Evolutionary conservation across 371 early-diverging fungal species (phyloP), one percentile per base, ranked within the genome.

Genomic region (Mucor racemosus): DNA sequence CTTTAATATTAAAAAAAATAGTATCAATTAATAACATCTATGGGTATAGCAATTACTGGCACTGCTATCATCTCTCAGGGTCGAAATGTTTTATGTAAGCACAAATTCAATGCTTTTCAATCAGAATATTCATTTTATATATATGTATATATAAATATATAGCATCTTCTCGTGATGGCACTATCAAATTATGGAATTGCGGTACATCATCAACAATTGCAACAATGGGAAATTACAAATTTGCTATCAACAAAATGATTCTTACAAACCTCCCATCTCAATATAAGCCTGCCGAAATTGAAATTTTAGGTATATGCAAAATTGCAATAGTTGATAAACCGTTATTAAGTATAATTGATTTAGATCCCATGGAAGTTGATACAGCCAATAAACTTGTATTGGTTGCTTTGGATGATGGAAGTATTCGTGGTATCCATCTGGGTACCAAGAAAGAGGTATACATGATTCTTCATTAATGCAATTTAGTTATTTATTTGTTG

Each of bases 151-250:
- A 9, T 9, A 6, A 6, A 4, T 36, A 4, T 36, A 31, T 31
- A 85, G 87, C 86, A 10, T 87, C 86, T 5, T 85, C 87, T 9
- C 77, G 78, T 33, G 87, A 87, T 62, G 87, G 87, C 6, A 80
- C 82, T 4, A 73, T 85, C 17, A 78, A 78, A 40, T 71, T 87
- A 58, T 87, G 87, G 87, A 82, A 87, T 50, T 85, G 86, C 64
- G 84, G 87, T 78, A 72, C 68, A 5, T 64, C 68, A 0, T 35
- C 77, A 4, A 77, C 79, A 0, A 79, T 87, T 42, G 38, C 79
- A n/a, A 81, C 77, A 9, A 60, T 87, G 33, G 67, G 71, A 13
- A 66, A 69, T 10, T 75, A 76, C 40, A 46, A 64, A 15, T 53
- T 44, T 0, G 69, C 75, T 13, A 70, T 87, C 21, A 82, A 84